phyloP scores from a whole-genome alignment of 805 yeast species.

The Sugiyamaella valdiviana region DNA sequence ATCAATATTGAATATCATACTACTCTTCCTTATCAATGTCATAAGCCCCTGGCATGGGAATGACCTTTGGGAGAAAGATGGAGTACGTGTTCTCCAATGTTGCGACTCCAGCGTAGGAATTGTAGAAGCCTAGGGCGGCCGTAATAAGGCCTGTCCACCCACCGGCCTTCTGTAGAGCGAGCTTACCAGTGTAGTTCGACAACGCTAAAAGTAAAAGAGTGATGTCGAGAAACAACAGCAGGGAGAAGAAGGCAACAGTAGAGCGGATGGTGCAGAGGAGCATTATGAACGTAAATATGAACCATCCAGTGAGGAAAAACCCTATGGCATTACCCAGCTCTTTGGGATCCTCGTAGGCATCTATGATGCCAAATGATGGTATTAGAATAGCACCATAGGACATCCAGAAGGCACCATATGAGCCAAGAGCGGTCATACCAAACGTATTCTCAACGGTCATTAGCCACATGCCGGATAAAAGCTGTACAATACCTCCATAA shows the following conservation, averaged over 20 bases:
- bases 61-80: background rate
- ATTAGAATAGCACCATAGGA: slow-evolving; percentile 53
- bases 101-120: slow-evolving; percentile 56
- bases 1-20: too few species aligned
- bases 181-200: slow-evolving; percentile 43
- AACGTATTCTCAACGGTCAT: slow-evolving; percentile 55
- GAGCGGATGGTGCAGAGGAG: slow-evolving; percentile 53
- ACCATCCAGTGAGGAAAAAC: slow-evolving; percentile 56
- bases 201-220: slow-evolving; percentile 51
- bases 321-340: slow-evolving; percentile 41
- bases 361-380: slow-evolving; percentile 51
- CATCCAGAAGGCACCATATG: slow-evolving; percentile 66
- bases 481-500: slow-evolving; percentile 56
- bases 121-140: slow-evolving; percentile 52
- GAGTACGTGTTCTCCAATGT: slow-evolving; percentile 51
- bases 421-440: slow-evolving; percentile 55
- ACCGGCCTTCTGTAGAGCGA: slow-evolving; percentile 45
- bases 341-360: slow-evolving; percentile 40
- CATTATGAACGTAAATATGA: slow-evolving; percentile 50
- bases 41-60: background rate
- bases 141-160: slow-evolving; percentile 55
- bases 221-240: slow-evolving; percentile 47
- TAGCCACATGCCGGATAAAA: slow-evolving; percentile 61
- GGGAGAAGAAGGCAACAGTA: slow-evolving; percentile 53
- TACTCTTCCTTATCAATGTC: background rate